phyloP scores from a whole-genome alignment of 148 eudicot species.

The Chenopodium album region DNA sequence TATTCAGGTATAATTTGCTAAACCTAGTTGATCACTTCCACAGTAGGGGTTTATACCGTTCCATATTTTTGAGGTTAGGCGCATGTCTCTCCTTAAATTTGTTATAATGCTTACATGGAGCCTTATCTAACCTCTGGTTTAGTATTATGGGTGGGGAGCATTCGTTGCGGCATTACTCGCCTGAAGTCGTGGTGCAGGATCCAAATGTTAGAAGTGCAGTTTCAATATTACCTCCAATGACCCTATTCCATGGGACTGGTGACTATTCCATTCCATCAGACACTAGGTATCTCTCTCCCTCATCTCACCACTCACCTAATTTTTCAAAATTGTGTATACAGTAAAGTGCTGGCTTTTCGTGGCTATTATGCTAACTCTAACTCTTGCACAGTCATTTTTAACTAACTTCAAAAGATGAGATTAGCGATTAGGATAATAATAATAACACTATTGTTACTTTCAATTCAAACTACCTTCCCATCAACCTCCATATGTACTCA shows the following conservation, averaged over 20 bases:
- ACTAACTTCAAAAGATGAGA: neutral
- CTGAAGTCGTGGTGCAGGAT: conserved; percentile 82
- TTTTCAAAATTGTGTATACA: neutral
- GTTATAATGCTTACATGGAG: conserved; percentile 9
- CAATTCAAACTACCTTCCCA: neutral
- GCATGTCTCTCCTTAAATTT: conserved; percentile 11
- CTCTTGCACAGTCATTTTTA: neutral
- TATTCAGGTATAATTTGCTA: conserved; percentile 74
- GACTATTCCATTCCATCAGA: conserved; percentile 93
- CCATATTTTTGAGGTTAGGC: conserved; percentile 66
- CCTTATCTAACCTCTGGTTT: conserved; percentile 24
- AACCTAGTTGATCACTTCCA: conserved; percentile 84
- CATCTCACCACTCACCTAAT: neutral
- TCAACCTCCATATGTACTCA: neutral
- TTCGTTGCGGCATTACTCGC: conserved; percentile 66
- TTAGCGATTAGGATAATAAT: neutral
- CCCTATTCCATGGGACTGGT: conserved; percentile 89
- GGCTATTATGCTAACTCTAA: too few species aligned
- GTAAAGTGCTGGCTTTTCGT: neutral
- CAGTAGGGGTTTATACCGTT: conserved; percentile 77
- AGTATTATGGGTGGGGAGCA: conserved; percentile 98
- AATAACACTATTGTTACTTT: neutral
- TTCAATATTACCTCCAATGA: conserved; percentile 63
- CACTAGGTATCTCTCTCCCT: conserved; percentile 53
- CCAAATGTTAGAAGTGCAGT: conserved; percentile 54